Conservation (phyloP, 176 grass and related monocot species). For the Melocanna baccifera region DNA sequence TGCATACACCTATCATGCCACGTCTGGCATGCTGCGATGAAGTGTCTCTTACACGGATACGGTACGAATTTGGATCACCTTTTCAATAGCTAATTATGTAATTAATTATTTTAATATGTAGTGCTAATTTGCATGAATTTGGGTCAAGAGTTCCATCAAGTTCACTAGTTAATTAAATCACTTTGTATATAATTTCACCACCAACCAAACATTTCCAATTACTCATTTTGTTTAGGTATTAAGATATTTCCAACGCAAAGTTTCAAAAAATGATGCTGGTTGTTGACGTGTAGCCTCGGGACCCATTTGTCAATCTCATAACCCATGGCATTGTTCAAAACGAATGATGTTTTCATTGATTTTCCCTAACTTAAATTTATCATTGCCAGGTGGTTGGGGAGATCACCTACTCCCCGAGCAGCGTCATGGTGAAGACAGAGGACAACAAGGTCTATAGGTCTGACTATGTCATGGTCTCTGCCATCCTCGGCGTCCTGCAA, state of each 20-base stretch:
- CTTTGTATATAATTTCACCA: neutral
- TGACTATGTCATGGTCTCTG: constrained; percentile 58
- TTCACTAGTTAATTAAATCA: neutral
- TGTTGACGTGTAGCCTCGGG: neutral
- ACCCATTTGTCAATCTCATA: neutral
- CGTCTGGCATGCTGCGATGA: no score
- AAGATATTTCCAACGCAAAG: neutral
- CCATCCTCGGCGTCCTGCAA: constrained; percentile 59
- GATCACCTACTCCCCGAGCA: constrained; percentile 11
- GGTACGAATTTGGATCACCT: no score
- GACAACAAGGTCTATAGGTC: constrained; percentile 41
- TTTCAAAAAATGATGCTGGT: neutral
- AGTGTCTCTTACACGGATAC: no score
- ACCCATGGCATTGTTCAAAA: no score
- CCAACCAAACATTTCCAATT: neutral
- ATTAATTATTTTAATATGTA: no score
- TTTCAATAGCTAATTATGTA: no score
- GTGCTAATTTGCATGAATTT: neutral
- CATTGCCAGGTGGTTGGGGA: constrained; percentile 32
- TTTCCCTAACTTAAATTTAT: neutral
- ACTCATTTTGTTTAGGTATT: neutral
- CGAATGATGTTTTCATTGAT: neutral
- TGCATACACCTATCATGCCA: no score
- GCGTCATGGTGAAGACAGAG: constrained; percentile 47
- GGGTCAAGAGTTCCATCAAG: neutral